Percentiles rank a stretch among this genome's conserved stretches.
Conservation (phyloP, 2,329 filamentous ascomycete species). For the Harringtonia aguacate region DNA sequence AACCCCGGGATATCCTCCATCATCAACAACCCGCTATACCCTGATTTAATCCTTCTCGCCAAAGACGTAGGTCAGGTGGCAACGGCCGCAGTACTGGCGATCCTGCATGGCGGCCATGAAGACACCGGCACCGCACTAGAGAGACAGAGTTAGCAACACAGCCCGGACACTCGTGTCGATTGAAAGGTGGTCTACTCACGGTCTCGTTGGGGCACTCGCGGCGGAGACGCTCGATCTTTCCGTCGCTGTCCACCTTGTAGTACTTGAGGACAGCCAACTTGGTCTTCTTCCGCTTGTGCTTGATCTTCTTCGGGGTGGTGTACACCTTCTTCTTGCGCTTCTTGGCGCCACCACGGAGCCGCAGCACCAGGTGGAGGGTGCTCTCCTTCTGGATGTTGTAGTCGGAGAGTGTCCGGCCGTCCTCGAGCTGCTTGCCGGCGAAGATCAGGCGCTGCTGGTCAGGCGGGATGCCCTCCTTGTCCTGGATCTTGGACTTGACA, state of each 20-base stretch:
- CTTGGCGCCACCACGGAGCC: conserved; percentile 97
- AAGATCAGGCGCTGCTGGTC: conserved; percentile 99
- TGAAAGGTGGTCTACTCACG: conserved; percentile 40
- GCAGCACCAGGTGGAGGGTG: conserved; percentile 94
- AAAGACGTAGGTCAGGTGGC: conserved; percentile 65
- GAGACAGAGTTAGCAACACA: not conserved
- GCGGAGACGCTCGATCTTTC: conserved; percentile 98
- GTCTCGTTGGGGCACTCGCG: conserved; percentile 92
- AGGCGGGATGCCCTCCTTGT: conserved; percentile 99
- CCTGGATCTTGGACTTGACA: conserved; percentile 97
- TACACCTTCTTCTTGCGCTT: conserved; percentile 99
- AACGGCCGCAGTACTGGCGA: conserved; percentile 87
- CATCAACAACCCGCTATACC: not conserved
- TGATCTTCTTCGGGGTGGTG: conserved; percentile 99
- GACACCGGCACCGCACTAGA: conserved; percentile 94
- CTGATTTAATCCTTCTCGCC: conserved; percentile 47
- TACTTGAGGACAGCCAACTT: conserved; percentile 99
- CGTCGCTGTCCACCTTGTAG: conserved; percentile 99
- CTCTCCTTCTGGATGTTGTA: conserved; percentile 99
- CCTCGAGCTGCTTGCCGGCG: conserved; percentile 99
- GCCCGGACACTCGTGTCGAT: too few relatives aligned
- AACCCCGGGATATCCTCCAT: not conserved
- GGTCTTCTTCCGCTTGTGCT: conserved; percentile 99
- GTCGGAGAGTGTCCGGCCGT: conserved; percentile 96
- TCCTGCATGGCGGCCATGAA: conserved; percentile 99